Base-by-base conservation (phyloP, 371 early-diverging fungal genomes). In the Mucor saturninus region DNA sequence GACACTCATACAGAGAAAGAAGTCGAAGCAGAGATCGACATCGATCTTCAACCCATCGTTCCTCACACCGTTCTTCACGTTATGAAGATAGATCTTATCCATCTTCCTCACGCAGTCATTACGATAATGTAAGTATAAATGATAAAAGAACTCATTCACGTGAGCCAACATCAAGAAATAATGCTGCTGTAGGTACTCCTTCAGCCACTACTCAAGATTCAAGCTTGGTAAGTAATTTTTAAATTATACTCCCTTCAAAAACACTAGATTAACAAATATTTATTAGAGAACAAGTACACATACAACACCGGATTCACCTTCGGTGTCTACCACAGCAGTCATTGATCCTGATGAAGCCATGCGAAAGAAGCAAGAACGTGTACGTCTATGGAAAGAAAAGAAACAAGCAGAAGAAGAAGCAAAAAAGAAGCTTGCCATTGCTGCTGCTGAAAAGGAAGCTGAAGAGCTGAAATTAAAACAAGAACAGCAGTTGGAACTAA, bases 301-400 rank as follows among this genome's bases (percentile, higher is more conserved):
- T 13, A 21, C 50, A 32, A 53, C 53, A 13, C 32, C 53, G 8
- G 53, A 53, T 37, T 53, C 51, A 3, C 51, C 48, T 29, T 29
- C 56, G 10, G 39, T 42, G 1, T 30, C 57, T 32, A 39, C 53
- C 21, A 11, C 11, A 52, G 74, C 79, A 26, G 69, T 71, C 21
- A 46, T 21, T 46, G 46, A 46, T 26, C 46, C 46, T 21, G 89
- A 90, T 57, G 90, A 89, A 69, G 86, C 86, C 59, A 68, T 80
- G 54, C 83, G 88, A 38, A 85, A 87, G 65, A 72, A 92, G 26
- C 80, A 85, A 54, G 91, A 91, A 67, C 75, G 88, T 37, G 77
- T 92, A n/a, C 86, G 88, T 71, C 83, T 88, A 68, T 91, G 91
- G 89, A 69, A 84, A 58, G 88, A 90, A 52, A 79, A 74, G 11